A percentile compares a stretch with the other conserved stretches of the same genome.
These are phyloP conservation scores for Aegilops umbellulata DNA, from an alignment of 176 grass and related monocot genomes.

Conservation along the genomic window DNA sequence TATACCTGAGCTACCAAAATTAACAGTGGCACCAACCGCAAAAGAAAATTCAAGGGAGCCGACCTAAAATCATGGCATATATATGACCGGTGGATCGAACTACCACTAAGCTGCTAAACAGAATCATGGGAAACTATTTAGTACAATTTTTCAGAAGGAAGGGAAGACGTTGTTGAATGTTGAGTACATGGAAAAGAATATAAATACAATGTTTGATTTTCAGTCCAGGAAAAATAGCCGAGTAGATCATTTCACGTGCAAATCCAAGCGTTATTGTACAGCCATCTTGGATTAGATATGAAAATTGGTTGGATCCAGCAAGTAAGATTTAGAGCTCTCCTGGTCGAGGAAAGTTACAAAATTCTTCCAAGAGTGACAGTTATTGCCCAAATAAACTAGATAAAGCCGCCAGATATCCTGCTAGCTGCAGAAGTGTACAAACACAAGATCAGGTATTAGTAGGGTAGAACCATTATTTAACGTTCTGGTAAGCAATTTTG, in stretches of 20 bases:
- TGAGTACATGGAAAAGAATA: constrained; percentile 11
- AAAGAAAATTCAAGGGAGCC: background rate
- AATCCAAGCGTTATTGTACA: background rate
- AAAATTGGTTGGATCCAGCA: constrained; percentile 22
- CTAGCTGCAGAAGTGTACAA: constrained; percentile 61
- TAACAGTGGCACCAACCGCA: background rate
- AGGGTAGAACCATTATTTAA: background rate
- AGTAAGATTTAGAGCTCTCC: constrained; percentile 13
- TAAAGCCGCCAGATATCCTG: constrained; percentile 64
- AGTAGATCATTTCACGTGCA: constrained; percentile 5
- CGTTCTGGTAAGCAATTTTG: background rate
- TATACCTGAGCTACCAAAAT: constrained; percentile 16
- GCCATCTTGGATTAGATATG: constrained; percentile 8
- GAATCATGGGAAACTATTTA: constrained; percentile 17
- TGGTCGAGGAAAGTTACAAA: constrained; percentile 12
- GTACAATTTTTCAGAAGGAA: background rate
- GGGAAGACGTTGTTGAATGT: background rate
- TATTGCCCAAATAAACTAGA: constrained; percentile 50
- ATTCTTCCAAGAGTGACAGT: background rate
- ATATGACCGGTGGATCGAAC: background rate
- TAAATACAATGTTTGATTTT: constrained; percentile 15
- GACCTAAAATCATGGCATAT: background rate
- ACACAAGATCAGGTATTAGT: background rate
- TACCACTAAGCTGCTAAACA: constrained; percentile 17
- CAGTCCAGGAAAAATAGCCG: background rate